phyloP scores from a whole-genome alignment of 441 rosid species.

The Pelargonium exstipulatum region DNA sequence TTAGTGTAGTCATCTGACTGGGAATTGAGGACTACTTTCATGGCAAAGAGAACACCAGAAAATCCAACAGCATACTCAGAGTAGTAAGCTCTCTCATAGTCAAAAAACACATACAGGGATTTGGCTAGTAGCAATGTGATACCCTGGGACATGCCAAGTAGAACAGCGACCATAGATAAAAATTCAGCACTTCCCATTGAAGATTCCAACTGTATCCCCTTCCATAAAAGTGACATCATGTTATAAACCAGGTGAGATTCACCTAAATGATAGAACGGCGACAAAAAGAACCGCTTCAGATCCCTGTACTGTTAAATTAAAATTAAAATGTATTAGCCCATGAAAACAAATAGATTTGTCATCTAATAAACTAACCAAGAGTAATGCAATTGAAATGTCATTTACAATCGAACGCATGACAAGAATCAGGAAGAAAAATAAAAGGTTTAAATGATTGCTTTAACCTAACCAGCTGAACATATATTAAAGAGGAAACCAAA shows the following conservation, averaged over 20 bases:
- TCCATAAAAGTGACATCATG: slow-evolving; percentile 89
- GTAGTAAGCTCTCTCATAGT: slow-evolving; percentile 54
- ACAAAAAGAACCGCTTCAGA: slow-evolving; percentile 64
- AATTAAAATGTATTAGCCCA: background rate
- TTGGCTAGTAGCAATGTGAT: slow-evolving; percentile 63
- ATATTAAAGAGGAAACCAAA: background rate
- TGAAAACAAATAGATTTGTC: background rate
- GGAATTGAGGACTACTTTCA: slow-evolving; percentile 86
- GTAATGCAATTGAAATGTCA: background rate
- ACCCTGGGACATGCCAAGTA: slow-evolving; percentile 80
- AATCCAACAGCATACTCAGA: slow-evolving; percentile 68
- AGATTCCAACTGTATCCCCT: slow-evolving; percentile 76
- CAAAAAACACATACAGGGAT: slow-evolving; percentile 56
- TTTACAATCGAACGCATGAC: background rate
- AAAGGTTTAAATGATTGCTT: too few relatives aligned
- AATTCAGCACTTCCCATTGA: slow-evolving; percentile 82
- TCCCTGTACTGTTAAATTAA: slow-evolving; percentile 54
- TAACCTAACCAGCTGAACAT: too few relatives aligned
- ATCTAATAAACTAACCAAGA: background rate
- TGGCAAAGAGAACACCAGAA: slow-evolving; percentile 80
- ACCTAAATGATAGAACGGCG: slow-evolving; percentile 70
- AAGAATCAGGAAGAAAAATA: background rate
- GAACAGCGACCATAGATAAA: slow-evolving; percentile 57
- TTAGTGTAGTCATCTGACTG: slow-evolving; percentile 47
- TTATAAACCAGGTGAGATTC: slow-evolving; percentile 81